Evolutionary conservation across 306 rosid species (phyloP).

Genomic region (Gleditsia sinensis): DNA sequence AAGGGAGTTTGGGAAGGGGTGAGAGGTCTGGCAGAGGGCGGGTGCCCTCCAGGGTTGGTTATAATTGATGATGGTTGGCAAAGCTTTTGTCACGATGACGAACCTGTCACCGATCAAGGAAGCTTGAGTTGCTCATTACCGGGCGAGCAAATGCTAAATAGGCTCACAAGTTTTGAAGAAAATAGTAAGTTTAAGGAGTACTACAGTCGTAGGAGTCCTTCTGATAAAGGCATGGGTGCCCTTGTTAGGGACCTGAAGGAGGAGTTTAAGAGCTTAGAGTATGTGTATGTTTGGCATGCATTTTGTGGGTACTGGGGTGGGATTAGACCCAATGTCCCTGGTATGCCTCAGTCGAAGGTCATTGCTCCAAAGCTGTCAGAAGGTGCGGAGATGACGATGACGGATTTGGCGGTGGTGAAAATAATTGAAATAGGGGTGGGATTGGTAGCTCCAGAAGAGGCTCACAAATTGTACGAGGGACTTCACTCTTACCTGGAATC

Average conservation of each 20-base stretch:
- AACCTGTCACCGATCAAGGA: slow-evolving; percentile 30
- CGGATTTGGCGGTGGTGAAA: slow-evolving; percentile 68
- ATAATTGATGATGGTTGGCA: slow-evolving; percentile 85
- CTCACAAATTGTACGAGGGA: slow-evolving; percentile 51
- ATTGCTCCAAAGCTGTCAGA: slow-evolving; percentile 40
- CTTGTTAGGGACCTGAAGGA: slow-evolving; percentile 66
- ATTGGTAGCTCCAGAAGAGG: slow-evolving; percentile 57
- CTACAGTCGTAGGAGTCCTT: not conserved
- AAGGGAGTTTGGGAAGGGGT: slow-evolving; percentile 55
- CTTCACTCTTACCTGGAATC: slow-evolving; percentile 59
- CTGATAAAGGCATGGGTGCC: slow-evolving; percentile 50
- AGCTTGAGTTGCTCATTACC: slow-evolving; percentile 44
- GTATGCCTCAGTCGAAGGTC: slow-evolving; percentile 53
- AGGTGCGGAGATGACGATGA: slow-evolving; percentile 55
- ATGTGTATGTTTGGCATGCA: slow-evolving; percentile 81
- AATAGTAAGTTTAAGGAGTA: slow-evolving; percentile 60
- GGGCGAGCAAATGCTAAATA: slow-evolving; percentile 64
- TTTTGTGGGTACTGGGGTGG: slow-evolving; percentile 86
- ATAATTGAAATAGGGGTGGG: slow-evolving; percentile 57
- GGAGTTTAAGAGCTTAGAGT: slow-evolving; percentile 52
- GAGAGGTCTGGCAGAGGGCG: slow-evolving; percentile 56
- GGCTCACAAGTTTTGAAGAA: slow-evolving; percentile 56
- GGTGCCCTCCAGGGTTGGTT: slow-evolving; percentile 66
- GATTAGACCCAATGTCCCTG: slow-evolving; percentile 44
- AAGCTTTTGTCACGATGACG: slow-evolving; percentile 51